Evolutionary conservation across 1,284 basidiomycete species (phyloP), one percentile per base, ranked within the genome.

Genomic region (Rhodotorula sp.): DNA sequence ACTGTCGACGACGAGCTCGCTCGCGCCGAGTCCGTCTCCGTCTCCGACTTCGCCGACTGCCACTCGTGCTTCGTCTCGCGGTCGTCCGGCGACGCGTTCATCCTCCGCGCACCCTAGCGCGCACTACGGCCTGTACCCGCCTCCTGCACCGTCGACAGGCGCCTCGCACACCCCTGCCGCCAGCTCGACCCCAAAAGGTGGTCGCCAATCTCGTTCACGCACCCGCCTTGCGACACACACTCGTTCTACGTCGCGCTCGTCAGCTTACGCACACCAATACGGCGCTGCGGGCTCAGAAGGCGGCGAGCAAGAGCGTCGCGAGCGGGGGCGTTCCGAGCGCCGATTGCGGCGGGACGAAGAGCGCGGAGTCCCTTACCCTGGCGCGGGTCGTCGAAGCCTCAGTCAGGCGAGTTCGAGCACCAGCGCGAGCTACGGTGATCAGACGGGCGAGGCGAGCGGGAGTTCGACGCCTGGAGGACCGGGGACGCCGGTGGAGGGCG

Each of bases 291-390:
- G 46, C 56, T 28, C 56, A 46, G 31, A 64, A 24, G 40, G 46
- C 58, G n/a, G 52, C 52, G 47, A 34, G 46, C 47, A 54, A 13
- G 67, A 68, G 53, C 57, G 53, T 13, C 48, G 55, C 13, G 67
- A 68, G 47, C 62, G 67, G 20, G 67, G 67, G 8, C 11, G 67
- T 30, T 64, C 62, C 37, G 62, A 68, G 53, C 31, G 67, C 11
- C 59, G 67, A 26, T 34, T 54, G 28, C 15, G 67, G 20, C 61
- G 67, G 67, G 67, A 68, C 52, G 62, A 68, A 30, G 67, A 54
- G 53, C 59, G 50, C n/a, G 31, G 28, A 24, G 55, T 31, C 20
- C 5, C 55, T 31, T n/a, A 60, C 7, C n/a, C 20, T 20, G 60
- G 52, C n/a, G 53, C 44, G 24, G 24, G 62, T 20, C 28, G 62